phyloP scores from a whole-genome alignment of 1,139 yeast genomes.

The Suhomyces kunorum region DNA sequence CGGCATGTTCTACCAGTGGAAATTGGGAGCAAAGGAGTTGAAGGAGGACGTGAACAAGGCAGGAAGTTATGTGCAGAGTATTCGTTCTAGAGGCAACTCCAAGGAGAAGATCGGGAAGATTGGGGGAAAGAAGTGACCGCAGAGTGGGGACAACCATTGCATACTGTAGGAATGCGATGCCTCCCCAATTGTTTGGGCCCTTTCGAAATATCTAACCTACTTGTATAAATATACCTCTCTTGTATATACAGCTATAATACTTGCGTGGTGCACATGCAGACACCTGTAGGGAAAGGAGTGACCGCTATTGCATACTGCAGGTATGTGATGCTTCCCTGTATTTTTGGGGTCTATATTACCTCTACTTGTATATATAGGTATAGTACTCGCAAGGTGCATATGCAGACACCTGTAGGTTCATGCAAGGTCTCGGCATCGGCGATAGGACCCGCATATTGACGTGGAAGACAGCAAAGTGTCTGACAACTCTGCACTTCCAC shows the following conservation, averaged over 20 bases:
- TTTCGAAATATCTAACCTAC: background rate
- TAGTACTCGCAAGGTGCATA: no score
- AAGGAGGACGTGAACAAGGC: constrained; percentile 31
- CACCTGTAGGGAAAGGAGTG: no score
- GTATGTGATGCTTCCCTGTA: no score
- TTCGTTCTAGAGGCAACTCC: constrained; percentile 7
- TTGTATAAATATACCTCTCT: background rate
- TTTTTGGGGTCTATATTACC: no score
- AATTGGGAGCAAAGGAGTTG: constrained; percentile 39
- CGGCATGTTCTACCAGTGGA: constrained; percentile 44
- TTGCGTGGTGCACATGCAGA: no score
- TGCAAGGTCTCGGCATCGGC: background rate
- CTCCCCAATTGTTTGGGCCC: background rate
- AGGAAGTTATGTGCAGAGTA: constrained; percentile 19
- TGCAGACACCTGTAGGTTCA: background rate
- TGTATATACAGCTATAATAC: background rate
- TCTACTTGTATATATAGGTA: background rate
- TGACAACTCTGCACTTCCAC: no score
- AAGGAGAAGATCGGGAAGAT: constrained; percentile 9
- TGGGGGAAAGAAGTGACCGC: constrained; percentile 12
- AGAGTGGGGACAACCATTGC: no score
- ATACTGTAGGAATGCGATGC: no score
- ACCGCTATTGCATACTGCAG: no score
- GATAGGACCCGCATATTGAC: background rate
- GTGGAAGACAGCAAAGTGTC: background rate